Percentiles rank a stretch among this genome's conserved stretches.
These are phyloP conservation scores for Craterostigma plantagineum DNA, from an alignment of 257 asterid genomes.

Conservation along the genomic window DNA sequence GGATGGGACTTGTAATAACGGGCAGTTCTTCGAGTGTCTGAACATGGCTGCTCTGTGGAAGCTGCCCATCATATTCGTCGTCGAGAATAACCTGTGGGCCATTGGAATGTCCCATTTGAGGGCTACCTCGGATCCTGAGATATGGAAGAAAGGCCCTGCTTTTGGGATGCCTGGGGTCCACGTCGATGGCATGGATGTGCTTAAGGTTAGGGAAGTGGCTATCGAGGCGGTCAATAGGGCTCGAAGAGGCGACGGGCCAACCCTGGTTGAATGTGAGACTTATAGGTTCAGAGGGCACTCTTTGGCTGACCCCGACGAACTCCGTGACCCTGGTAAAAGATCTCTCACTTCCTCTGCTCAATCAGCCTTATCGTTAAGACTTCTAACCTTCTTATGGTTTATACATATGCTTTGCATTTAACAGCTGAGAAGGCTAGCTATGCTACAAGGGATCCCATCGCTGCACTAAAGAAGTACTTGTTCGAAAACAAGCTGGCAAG, in stretches of 20 bases:
- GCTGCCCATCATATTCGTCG: slow-evolving; percentile 84
- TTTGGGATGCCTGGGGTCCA: slow-evolving; percentile 98
- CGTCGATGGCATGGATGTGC: slow-evolving; percentile 96
- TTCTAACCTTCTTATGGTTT: too few relatives aligned
- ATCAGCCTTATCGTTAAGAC: too few relatives aligned
- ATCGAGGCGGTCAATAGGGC: slow-evolving; percentile 81
- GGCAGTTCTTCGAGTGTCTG: slow-evolving; percentile 95
- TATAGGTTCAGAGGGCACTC: slow-evolving; percentile 96
- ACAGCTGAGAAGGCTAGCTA: slow-evolving; percentile 92
- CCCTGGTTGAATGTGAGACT: slow-evolving; percentile 90
- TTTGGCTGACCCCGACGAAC: slow-evolving; percentile 97
- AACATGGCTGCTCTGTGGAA: slow-evolving; percentile 99
- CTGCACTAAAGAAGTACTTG: slow-evolving; percentile 55
- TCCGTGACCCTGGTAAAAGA: slow-evolving; percentile 85
- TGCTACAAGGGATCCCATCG: slow-evolving; percentile 77
- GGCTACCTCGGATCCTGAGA: slow-evolving; percentile 86
- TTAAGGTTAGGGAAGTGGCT: slow-evolving; percentile 96
- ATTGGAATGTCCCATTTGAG: slow-evolving; percentile 98
- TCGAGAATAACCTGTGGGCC: slow-evolving; percentile 98
- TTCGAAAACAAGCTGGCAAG: slow-evolving; percentile 56
- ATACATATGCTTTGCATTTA: slow-evolving; percentile 9
- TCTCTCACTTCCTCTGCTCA: too few relatives aligned
- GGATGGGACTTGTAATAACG: slow-evolving; percentile 91
- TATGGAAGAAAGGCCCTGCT: slow-evolving; percentile 98
- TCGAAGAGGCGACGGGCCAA: slow-evolving; percentile 92